Evolutionary conservation across 208 protist genomes (phyloP), one percentile per base, ranked within the genome.

Genomic region (Plasmodiophora brassicae): DNA sequence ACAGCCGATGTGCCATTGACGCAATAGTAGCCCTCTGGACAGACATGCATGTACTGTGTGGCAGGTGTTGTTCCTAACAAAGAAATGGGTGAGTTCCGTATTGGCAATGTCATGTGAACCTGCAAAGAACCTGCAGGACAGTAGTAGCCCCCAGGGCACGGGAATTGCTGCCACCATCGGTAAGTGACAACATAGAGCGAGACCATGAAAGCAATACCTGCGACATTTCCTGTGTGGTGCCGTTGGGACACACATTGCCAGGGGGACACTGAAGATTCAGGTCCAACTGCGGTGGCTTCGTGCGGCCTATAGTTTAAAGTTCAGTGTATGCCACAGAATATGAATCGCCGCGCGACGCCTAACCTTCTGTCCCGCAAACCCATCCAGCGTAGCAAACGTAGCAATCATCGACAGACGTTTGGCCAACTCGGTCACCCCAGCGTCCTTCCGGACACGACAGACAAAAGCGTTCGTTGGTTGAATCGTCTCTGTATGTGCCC

Each of bases 241-340:
- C 65, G 41, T 78, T 78, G 32, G 65, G 65, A 32, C 65, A 78
- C 20, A 78, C 65, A 44, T 78, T n/a, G 14, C 65, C 65, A 36
- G 65, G 65, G n/a, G 65, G 65, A 78, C 65, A 78, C 5, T 44
- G 65, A n/a, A 78, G 65, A 32, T 78, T 78, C 5, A 78, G 5
- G n/a, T 78, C 65, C 14, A 38, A 14, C n/a, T 78, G 14, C 65
- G 65, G 65, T 36, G 5, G 5, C n/a, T 14, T 36, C 41, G 5
- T 78, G 20, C 65, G 65, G 14, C 65, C 65, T 78, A 32, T 38
- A 5, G n/a, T 5, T 14, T 78, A 38, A 32, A 5, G 41, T 32
- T 78, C n/a, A 78, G 65, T 78, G 65, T 36, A 78, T 44, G 5
- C n/a, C n/a, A n/a, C n/a, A n/a, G n/a, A n/a, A n/a, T n/a, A 5